Percentiles rank a stretch among this genome's conserved stretches.
These are phyloP conservation scores for Aspergillus neotritici DNA, from an alignment of 2,329 filamentous ascomycete genomes.

Conservation along the genomic window DNA sequence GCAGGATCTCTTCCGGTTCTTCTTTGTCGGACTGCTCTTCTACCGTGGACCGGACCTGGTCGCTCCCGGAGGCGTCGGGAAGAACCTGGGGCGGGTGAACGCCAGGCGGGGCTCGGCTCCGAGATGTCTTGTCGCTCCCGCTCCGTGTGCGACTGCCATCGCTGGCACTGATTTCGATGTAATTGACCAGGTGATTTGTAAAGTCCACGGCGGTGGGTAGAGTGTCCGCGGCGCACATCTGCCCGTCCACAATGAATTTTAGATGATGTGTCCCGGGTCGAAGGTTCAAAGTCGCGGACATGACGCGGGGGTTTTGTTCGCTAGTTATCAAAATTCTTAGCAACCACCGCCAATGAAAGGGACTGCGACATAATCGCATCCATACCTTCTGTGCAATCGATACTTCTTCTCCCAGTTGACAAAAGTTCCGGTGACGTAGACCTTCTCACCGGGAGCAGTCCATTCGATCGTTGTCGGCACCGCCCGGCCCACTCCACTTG, in stretches of 20 bases:
- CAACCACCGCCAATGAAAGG: not conserved
- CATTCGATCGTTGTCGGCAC: conserved; percentile 84
- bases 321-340: conserved; percentile 22
- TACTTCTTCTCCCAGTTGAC: conserved; percentile 97
- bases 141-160: conserved; percentile 47
- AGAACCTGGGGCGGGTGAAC: conserved; percentile 42
- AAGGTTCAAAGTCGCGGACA: conserved; percentile 73
- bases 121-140: conserved; percentile 32
- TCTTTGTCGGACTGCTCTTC: conserved; percentile 42
- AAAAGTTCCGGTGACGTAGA: conserved; percentile 96
- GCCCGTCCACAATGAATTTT: conserved; percentile 89
- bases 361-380: conserved; percentile 21
- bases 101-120: conserved; percentile 31
- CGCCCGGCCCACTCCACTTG: conserved; percentile 68
- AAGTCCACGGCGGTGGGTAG: conserved; percentile 95
- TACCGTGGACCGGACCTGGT: conserved; percentile 31
- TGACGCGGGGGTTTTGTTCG: conserved; percentile 51
- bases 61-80: conserved; percentile 29
- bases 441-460: conserved; percentile 74
- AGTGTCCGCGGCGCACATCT: conserved; percentile 82
- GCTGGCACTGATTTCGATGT: conserved; percentile 84
- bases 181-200: conserved; percentile 96
- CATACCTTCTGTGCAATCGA: conserved; percentile 77
- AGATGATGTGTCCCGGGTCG: conserved; percentile 93
- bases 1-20: conserved; percentile 51